Evolutionary conservation across 345 rosid genomes (phyloP).

Genomic region (Populus nigra): DNA sequence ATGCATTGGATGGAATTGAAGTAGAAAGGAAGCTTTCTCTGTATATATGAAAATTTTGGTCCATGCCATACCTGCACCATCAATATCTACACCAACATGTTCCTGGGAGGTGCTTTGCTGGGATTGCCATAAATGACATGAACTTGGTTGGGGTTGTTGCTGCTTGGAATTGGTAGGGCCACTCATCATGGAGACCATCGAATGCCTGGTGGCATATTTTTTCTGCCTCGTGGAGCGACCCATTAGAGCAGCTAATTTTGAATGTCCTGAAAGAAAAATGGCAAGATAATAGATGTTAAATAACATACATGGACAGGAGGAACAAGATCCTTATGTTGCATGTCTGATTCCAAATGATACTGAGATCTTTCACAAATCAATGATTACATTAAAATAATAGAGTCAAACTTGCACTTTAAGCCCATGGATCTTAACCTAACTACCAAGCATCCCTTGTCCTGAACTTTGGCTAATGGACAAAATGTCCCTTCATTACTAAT

Average conservation of each 20-base stretch:
- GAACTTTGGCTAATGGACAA: neutral
- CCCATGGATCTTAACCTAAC: neutral
- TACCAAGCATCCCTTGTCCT: neutral
- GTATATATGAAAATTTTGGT: neutral
- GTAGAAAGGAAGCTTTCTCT: neutral
- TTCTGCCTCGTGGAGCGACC: slow-evolving; percentile 4
- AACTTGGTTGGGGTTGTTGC: slow-evolving; percentile 16
- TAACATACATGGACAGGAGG: neutral
- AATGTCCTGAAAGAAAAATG: slow-evolving; percentile 21
- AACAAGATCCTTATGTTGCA: neutral
- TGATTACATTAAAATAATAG: neutral
- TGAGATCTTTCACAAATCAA: neutral
- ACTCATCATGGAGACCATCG: neutral
- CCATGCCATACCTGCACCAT: neutral
- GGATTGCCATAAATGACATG: slow-evolving; percentile 13
- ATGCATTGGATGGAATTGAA: neutral
- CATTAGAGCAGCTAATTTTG: slow-evolving; percentile 8
- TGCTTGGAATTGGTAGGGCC: slow-evolving; percentile 17
- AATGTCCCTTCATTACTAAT: neutral
- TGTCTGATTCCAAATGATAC: neutral
- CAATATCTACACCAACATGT: slow-evolving; percentile 14
- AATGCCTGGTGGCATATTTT: neutral
- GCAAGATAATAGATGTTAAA: neutral
- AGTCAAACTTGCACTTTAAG: neutral
- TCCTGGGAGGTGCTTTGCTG: slow-evolving; percentile 17